Conservation (phyloP, 192 early-diverging fungal genomes). For the Kickxella alabastrina region DNA sequence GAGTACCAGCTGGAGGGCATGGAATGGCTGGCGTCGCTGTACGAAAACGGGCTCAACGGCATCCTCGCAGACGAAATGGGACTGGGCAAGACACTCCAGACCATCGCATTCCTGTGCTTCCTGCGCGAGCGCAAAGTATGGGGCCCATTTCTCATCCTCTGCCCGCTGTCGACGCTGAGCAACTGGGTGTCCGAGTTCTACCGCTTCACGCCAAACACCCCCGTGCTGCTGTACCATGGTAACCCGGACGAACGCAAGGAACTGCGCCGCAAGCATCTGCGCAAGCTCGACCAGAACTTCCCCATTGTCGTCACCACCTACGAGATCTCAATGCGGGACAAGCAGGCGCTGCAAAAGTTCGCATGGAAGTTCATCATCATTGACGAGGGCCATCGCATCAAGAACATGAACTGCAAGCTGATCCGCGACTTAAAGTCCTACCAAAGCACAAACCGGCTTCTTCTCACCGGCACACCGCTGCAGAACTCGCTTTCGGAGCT, state of each 20-base stretch:
- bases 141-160: constrained; percentile 87
- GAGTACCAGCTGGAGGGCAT: constrained; percentile 94
- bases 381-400: constrained; percentile 96
- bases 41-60: constrained; percentile 94
- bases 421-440: constrained; percentile 82
- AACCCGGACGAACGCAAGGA: constrained; percentile 63
- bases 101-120: constrained; percentile 83
- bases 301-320: constrained; percentile 90
- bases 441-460: constrained; percentile 76
- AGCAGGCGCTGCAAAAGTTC: constrained; percentile 61
- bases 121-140: constrained; percentile 72
- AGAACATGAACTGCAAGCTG: constrained; percentile 91
- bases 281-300: constrained; percentile 61
- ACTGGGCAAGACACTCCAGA: constrained; percentile 91
- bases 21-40: constrained; percentile 93
- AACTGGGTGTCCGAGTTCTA: constrained; percentile 94
- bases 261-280: constrained; percentile 64
- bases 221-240: constrained; percentile 85
- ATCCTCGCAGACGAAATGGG: constrained; percentile 97
- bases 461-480: constrained; percentile 92
- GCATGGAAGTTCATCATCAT: constrained; percentile 90
- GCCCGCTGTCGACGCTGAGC: constrained; percentile 82
- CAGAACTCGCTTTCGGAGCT: constrained; percentile 92
- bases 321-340: constrained; percentile 84
- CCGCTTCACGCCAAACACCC: constrained; percentile 75